Evolutionary conservation across 805 yeast species (phyloP).

Genomic region (Ogataea allantospora): DNA sequence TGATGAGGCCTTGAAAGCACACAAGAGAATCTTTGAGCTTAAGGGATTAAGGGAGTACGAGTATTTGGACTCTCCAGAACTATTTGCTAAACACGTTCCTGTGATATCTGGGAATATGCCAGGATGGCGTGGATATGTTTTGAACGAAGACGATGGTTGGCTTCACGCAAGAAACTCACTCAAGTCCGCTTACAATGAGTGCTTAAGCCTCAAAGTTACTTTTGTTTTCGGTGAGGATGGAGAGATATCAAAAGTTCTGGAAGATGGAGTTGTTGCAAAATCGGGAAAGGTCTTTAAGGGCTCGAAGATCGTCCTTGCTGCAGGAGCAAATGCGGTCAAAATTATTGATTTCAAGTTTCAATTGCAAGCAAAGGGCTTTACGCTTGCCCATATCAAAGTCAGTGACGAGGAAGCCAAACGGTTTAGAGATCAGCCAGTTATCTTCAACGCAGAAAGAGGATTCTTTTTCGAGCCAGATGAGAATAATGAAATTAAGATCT

Average conservation of each 20-base stretch:
- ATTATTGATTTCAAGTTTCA: conserved; percentile 32
- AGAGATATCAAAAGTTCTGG: conserved; percentile 5
- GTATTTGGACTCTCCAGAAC: conserved; percentile 20
- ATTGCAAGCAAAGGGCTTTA: conserved; percentile 39
- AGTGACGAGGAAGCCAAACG: conserved; percentile 34
- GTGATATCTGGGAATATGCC: conserved; percentile 10
- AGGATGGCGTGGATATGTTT: conserved; percentile 13
- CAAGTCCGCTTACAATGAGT: conserved; percentile 21
- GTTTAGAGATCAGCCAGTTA: conserved; percentile 39
- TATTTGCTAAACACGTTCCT: conserved; percentile 17
- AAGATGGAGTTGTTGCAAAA: conserved; percentile 15
- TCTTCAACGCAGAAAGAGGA: conserved; percentile 41
- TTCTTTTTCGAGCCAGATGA: conserved; percentile 48
- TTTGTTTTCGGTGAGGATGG: conserved; percentile 19
- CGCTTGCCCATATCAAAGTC: conserved; percentile 38
- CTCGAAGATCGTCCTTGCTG: conserved; percentile 32
- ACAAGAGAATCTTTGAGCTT: too few relatives aligned
- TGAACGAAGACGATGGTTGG: conserved; percentile 32
- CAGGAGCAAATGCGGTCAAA: conserved; percentile 39
- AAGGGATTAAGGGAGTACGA: too few relatives aligned
- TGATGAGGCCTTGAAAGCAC: conserved; percentile 24
- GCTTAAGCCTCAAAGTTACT: conserved; percentile 18
- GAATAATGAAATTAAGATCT: conserved; percentile 35
- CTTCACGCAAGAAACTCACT: conserved; percentile 31
- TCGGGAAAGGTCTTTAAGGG: conserved; percentile 30